Percentiles rank a stretch among this genome's conserved stretches.
phyloP scores from a whole-genome alignment of 352 stramenopile species.

The Phytopythium boreale region DNA sequence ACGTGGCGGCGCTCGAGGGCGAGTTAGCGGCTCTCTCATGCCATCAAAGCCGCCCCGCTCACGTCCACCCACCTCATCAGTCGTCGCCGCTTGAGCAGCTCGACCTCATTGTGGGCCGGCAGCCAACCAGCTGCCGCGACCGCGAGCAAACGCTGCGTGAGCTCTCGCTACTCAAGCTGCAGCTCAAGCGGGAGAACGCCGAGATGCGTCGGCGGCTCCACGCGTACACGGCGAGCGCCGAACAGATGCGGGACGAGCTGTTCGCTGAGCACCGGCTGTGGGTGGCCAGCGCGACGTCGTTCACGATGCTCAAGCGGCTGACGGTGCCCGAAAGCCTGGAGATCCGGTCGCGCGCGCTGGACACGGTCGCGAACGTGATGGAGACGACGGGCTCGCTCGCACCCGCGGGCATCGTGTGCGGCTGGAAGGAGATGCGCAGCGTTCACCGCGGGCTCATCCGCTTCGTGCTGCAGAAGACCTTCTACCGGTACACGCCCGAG shows the following conservation, averaged over 20 bases:
- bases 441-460: conserved; percentile 5
- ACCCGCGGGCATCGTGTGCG: conserved; percentile 1
- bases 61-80: neutral
- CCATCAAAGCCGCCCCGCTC: neutral
- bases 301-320: conserved; percentile 7
- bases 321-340: conserved; percentile 1
- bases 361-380: neutral
- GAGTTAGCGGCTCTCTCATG: neutral
- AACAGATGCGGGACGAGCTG: conserved; percentile 4
- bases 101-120: too few species aligned
- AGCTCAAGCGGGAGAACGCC: conserved; percentile 4
- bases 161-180: neutral
- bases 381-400: neutral
- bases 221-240: neutral
- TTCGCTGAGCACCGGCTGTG: conserved; percentile 5
- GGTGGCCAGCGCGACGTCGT: neutral
- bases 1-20: neutral
- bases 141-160: neutral
- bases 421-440: conserved; percentile 5
- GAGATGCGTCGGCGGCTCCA: neutral
- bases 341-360: neutral
- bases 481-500: neutral
- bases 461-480: conserved; percentile 9
- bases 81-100: neutral
- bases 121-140: neutral